Percentiles rank a stretch among this genome's conserved stretches.
phyloP scores from a whole-genome alignment of 1,284 basidiomycete genomes.

The Boletus sp. region DNA sequence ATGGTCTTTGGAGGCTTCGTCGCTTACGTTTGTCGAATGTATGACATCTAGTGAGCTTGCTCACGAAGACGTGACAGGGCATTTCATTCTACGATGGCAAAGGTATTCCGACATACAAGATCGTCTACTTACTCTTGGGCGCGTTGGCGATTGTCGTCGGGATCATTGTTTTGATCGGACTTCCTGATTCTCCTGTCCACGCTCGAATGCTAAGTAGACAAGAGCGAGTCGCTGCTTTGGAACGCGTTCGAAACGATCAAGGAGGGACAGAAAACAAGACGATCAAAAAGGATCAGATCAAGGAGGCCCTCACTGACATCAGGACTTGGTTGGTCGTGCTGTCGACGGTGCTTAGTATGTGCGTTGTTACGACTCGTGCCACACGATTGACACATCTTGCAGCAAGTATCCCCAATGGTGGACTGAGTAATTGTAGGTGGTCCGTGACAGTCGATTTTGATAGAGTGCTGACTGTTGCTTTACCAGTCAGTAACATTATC shows the following conservation, averaged over 20 bases:
- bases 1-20: constrained; percentile 64
- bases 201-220: constrained; percentile 54
- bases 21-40: constrained; percentile 46
- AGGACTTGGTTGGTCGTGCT: constrained; percentile 62
- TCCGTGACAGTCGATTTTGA: neutral
- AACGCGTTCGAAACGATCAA: constrained; percentile 66
- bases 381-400: constrained; percentile 14
- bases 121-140: constrained; percentile 60
- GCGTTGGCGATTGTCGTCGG: constrained; percentile 59
- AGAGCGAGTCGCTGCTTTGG: constrained; percentile 60
- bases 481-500: constrained; percentile 55
- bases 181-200: constrained; percentile 65
- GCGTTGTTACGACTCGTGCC: neutral
- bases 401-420: constrained; percentile 67
- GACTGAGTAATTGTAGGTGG: constrained; percentile 54
- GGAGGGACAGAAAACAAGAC: constrained; percentile 60
- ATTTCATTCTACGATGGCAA: constrained; percentile 53
- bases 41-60: neutral
- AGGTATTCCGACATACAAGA: constrained; percentile 52
- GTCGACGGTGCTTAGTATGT: constrained; percentile 54
- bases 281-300: constrained; percentile 56
- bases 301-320: constrained; percentile 57
- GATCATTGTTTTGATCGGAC: constrained; percentile 52
- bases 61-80: constrained; percentile 35
- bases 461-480: neutral